A percentile compares a stretch with the other conserved stretches of the same genome.
phyloP scores from a whole-genome alignment of 164 flowering plant species.

The Magnolia officinalis region DNA sequence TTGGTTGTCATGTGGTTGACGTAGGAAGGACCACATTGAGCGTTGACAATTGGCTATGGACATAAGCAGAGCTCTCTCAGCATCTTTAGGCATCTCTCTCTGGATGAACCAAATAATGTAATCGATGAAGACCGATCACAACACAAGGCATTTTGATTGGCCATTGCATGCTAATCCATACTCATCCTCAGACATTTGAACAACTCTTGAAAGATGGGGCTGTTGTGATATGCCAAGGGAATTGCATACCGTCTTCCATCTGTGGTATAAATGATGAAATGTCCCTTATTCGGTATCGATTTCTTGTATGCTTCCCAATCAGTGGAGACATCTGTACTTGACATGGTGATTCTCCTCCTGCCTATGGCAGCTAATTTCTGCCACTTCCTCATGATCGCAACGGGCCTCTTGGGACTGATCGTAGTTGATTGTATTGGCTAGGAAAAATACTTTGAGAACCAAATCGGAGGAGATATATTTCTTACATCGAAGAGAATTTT shows the following conservation, averaged over 20 bases:
- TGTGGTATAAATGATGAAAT: slow-evolving; percentile 34
- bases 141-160: slow-evolving; percentile 36
- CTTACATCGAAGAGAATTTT: background rate
- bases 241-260: slow-evolving; percentile 35
- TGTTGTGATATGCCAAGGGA: slow-evolving; percentile 29
- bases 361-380: slow-evolving; percentile 10
- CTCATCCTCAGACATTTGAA: slow-evolving; percentile 42
- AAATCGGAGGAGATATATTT: background rate
- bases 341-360: slow-evolving; percentile 16
- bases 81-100: slow-evolving; percentile 15
- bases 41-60: background rate
- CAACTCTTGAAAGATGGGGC: slow-evolving; percentile 34
- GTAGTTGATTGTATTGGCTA: background rate
- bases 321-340: background rate
- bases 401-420: slow-evolving; percentile 7
- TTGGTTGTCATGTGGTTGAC: background rate
- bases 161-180: slow-evolving; percentile 28
- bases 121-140: slow-evolving; percentile 26
- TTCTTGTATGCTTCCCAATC: background rate
- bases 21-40: background rate
- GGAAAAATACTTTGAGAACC: background rate
- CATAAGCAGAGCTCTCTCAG: slow-evolving; percentile 16
- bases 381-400: slow-evolving; percentile 3
- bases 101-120: slow-evolving; percentile 25
- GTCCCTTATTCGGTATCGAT: slow-evolving; percentile 9